Evolutionary conservation across 148 eudicot species (phyloP), one percentile per base, ranked within the genome.

Genomic region (Hydrangea macrophylla): DNA sequence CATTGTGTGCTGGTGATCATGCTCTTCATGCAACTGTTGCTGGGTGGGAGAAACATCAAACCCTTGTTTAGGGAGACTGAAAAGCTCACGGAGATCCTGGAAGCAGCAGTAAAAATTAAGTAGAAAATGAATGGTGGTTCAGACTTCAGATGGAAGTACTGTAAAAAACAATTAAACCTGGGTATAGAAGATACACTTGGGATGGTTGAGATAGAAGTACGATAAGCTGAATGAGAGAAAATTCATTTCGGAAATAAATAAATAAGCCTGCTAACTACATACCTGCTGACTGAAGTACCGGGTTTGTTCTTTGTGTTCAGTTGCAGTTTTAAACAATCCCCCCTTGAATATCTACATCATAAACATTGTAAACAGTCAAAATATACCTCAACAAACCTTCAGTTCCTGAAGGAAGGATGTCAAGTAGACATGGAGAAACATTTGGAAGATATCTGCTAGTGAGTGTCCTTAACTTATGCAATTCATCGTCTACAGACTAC

Each of bases 261-360:
- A 28, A 17, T 35, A 27, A 59, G 58, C 27, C 57, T 44, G 30
- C 11, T 27, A 53, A 65, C 31, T 22, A 65, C 67, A 30, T 76
- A 87, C 99, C 88, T 87, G 92, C 79, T 91, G 89, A 64, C 93
- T 89, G 82, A 95, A 95, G 68, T 95, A 95, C 17, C 99, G 93
- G 11, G 92, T 89, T 78, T 91, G 97, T 72, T 95, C 99, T 84
- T 91, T 95, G 75, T 95, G 99, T 75, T 95, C 99, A n/a, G 99
- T 95, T 60, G 99, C 99, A 35, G 94, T 95, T 81, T 80, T 95
- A 72, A 95, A 91, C 67, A 95, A 82, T 17, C 99, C 99, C 18
- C 97, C 99, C 81, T 95, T 95, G 76, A 71, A 95, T 69, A 95
- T 84, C 99, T 95, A 74, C 27, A 75, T 45, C 56, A 73, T 24